phyloP scores from a whole-genome alignment of 805 yeast genomes.

The Candida nanaspora region DNA sequence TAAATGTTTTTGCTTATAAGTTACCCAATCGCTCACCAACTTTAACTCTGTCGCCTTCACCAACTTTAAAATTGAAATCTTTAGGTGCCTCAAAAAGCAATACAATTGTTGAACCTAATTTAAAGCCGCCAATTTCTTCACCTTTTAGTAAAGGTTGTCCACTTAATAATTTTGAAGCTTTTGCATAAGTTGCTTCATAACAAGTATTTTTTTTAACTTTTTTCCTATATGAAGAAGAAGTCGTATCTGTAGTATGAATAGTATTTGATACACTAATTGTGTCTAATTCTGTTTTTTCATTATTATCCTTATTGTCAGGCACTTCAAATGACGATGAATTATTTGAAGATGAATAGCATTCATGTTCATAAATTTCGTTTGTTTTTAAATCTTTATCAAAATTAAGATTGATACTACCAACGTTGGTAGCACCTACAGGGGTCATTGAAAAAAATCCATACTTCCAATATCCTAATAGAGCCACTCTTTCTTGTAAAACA shows the following conservation, averaged over 20 bases:
- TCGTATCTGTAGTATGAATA: neutral
- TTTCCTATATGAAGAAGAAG: slow-evolving; percentile 10
- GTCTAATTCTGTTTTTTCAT: neutral
- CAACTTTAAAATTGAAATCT: slow-evolving; percentile 60
- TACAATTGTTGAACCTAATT: slow-evolving; percentile 94
- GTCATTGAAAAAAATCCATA: slow-evolving; percentile 98
- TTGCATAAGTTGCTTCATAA: slow-evolving; percentile 87
- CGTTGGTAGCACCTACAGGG: slow-evolving; percentile 99
- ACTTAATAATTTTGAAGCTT: slow-evolving; percentile 66
- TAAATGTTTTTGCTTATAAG: neutral
- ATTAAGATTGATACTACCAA: slow-evolving; percentile 87
- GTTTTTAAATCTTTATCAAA: slow-evolving; percentile 89
- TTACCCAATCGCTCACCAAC: slow-evolving; percentile 79
- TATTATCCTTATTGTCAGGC: slow-evolving; percentile 19
- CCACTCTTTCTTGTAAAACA: slow-evolving; percentile 90
- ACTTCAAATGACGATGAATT: too few species aligned
- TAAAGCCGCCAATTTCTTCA: slow-evolving; percentile 95
- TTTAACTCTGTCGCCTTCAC: slow-evolving; percentile 69
- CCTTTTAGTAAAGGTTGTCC: slow-evolving; percentile 90
- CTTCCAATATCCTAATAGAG: slow-evolving; percentile 92
- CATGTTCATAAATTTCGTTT: slow-evolving; percentile 60
- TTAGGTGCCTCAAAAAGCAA: slow-evolving; percentile 94
- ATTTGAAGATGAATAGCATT: too few species aligned
- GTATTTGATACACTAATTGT: neutral
- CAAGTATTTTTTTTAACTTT: slow-evolving; percentile 68